These are phyloP conservation scores for Claviceps sorghi DNA, from an alignment of 2,329 filamentous ascomycete species.

Conservation along the genomic window DNA sequence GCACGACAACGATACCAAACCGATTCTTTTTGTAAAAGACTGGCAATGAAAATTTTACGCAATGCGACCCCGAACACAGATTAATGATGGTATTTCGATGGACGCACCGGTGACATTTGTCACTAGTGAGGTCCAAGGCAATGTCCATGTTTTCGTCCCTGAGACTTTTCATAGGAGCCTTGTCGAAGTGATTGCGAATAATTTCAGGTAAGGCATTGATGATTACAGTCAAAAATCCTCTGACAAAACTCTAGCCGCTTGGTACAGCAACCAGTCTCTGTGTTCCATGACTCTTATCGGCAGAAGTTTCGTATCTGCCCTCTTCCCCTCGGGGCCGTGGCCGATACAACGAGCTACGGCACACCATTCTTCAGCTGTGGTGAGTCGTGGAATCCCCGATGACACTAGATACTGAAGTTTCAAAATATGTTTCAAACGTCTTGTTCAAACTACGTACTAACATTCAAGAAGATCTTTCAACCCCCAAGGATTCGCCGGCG, in stretches of 20 bases:
- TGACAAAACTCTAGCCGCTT: constrained; percentile 8
- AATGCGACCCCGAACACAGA: constrained; percentile 1
- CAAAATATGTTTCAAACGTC: no score
- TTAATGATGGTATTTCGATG: not conserved
- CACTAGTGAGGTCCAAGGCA: constrained; percentile 9
- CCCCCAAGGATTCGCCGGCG: not conserved
- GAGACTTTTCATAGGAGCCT: constrained; percentile 9
- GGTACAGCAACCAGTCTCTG: constrained; percentile 14
- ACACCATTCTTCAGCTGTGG: constrained; percentile 10
- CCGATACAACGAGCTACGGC: constrained; percentile 8
- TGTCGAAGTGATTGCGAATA: constrained; percentile 11
- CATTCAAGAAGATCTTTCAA: not conserved
- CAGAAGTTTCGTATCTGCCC: constrained; percentile 16
- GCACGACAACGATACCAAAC: constrained; percentile 4
- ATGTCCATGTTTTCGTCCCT: constrained; percentile 15
- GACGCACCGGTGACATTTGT: constrained; percentile 13
- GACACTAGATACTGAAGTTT: not conserved
- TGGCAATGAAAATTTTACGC: not conserved
- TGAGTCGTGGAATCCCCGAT: constrained; percentile 2
- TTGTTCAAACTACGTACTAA: not conserved
- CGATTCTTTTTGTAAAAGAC: not conserved
- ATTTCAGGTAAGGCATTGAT: constrained; percentile 13
- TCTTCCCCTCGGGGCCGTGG: constrained; percentile 6
- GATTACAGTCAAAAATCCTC: not conserved
- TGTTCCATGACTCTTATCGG: constrained; percentile 12